Percentiles rank a stretch among this genome's conserved stretches.
Evolutionary conservation across 116 monocot species (phyloP).

Genomic region (Trichopus zeylanicus): DNA sequence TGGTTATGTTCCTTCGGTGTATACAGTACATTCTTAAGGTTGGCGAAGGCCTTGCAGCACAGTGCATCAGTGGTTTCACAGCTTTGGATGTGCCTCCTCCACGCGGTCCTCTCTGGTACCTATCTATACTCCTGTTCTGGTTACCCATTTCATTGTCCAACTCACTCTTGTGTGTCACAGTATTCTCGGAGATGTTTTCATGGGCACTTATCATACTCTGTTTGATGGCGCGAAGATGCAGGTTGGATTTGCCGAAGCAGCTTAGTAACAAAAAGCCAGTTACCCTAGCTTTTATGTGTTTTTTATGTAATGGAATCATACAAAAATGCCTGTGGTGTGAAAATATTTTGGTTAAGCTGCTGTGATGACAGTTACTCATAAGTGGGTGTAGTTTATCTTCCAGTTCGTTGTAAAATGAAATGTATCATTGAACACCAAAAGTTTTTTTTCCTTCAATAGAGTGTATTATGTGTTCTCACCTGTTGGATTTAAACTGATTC

Average conservation of each 20-base stretch:
- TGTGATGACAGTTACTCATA: too few relatives aligned
- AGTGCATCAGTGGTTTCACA: slow-evolving; percentile 90
- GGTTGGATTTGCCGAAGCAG: slow-evolving; percentile 70
- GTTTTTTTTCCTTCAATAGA: too few relatives aligned
- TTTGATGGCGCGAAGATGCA: slow-evolving; percentile 60
- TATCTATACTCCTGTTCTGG: not conserved
- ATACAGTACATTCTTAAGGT: slow-evolving; percentile 74
- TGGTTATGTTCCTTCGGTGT: slow-evolving; percentile 2
- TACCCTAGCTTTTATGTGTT: too few relatives aligned
- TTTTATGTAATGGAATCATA: too few relatives aligned
- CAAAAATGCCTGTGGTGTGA: too few relatives aligned
- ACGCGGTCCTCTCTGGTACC: slow-evolving; percentile 91
- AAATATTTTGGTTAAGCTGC: too few relatives aligned
- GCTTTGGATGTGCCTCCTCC: slow-evolving; percentile 85
- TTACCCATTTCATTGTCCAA: not conserved
- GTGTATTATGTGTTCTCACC: too few relatives aligned
- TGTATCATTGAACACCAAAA: too few relatives aligned
- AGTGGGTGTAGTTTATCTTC: too few relatives aligned
- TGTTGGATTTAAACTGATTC: too few relatives aligned
- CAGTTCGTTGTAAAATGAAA: too few relatives aligned
- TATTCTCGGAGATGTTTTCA: slow-evolving; percentile 87
- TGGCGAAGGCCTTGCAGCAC: slow-evolving; percentile 38
- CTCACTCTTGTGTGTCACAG: slow-evolving; percentile 19
- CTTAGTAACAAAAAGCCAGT: slow-evolving; percentile 16
- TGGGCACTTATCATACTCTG: slow-evolving; percentile 72